Percentiles rank a stretch among this genome's conserved stretches.
Evolutionary conservation across 768 basidiomycete genomes (phyloP).

Genomic region (Hortiboletus flavorubellus): DNA sequence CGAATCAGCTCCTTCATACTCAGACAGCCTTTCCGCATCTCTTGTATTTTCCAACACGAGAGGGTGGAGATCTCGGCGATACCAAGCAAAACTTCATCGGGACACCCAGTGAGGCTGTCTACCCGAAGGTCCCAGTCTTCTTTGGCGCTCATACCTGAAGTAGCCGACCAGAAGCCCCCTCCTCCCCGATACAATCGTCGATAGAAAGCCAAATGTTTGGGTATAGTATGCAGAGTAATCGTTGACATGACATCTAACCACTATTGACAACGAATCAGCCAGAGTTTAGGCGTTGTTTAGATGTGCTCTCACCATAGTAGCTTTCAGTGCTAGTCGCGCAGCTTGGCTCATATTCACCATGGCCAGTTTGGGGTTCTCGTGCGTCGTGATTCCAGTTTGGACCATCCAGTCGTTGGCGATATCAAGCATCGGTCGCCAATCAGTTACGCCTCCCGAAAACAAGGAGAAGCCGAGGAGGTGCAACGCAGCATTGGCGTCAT

Average conservation of each 20-base stretch:
- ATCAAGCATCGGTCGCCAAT: conserved; percentile 69
- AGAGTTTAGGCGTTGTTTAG: neutral
- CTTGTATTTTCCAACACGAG: conserved; percentile 69
- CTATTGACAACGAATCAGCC: conserved; percentile 37
- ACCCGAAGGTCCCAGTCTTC: conserved; percentile 51
- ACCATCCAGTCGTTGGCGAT: conserved; percentile 76
- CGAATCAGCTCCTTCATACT: conserved; percentile 73
- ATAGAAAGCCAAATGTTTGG: conserved; percentile 65
- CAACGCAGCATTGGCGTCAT: conserved; percentile 74
- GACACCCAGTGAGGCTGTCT: conserved; percentile 71
- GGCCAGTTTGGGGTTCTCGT: conserved; percentile 61
- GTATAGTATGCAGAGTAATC: conserved; percentile 55
- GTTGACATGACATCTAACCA: conserved; percentile 78
- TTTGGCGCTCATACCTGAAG: conserved; percentile 26
- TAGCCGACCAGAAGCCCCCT: conserved; percentile 43
- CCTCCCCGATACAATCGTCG: conserved; percentile 59
- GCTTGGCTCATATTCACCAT: conserved; percentile 53
- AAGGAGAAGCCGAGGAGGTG: conserved; percentile 75
- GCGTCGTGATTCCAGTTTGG: conserved; percentile 57
- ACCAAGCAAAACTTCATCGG: conserved; percentile 73
- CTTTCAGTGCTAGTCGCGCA: conserved; percentile 62
- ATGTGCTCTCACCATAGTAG: conserved; percentile 58
- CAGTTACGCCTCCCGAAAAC: conserved; percentile 60
- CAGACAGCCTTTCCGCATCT: conserved; percentile 60
- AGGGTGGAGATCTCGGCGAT: conserved; percentile 73